These are phyloP conservation scores for Carex arenaria DNA, from an alignment of 202 grass and related monocot species.

Conservation along the genomic window DNA sequence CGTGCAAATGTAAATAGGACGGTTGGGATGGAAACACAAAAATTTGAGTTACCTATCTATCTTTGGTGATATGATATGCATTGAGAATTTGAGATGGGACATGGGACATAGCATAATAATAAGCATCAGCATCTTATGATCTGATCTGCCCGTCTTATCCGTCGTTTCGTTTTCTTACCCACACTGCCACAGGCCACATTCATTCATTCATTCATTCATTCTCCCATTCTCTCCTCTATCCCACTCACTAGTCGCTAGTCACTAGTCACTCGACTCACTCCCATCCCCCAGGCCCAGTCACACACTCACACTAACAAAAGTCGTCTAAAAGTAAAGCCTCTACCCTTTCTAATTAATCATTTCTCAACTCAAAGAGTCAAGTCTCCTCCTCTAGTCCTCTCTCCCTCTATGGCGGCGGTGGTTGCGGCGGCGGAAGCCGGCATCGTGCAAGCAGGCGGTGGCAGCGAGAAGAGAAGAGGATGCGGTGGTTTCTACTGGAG, in stretches of 20 bases:
- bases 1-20: no score
- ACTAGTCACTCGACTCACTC: no score
- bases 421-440: constrained; percentile 45
- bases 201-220: no score
- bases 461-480: constrained; percentile 30
- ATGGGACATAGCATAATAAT: neutral
- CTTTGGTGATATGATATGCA: no score
- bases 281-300: no score
- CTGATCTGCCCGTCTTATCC: neutral
- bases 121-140: neutral
- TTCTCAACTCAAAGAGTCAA: neutral
- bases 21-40: no score
- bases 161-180: constrained; percentile 1
- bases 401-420: constrained; percentile 28
- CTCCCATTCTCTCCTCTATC: neutral
- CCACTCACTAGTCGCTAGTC: no score
- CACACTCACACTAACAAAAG: no score
- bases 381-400: neutral
- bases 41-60: no score
- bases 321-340: neutral
- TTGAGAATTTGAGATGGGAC: no score
- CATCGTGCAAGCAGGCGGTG: constrained; percentile 34
- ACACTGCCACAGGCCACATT: neutral
- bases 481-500: constrained; percentile 47
- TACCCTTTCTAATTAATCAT: neutral